Percentiles rank a stretch among this genome's conserved stretches.
These are phyloP conservation scores for Simmondsia chinensis DNA, from an alignment of 148 eudicot genomes.

Conservation along the genomic window DNA sequence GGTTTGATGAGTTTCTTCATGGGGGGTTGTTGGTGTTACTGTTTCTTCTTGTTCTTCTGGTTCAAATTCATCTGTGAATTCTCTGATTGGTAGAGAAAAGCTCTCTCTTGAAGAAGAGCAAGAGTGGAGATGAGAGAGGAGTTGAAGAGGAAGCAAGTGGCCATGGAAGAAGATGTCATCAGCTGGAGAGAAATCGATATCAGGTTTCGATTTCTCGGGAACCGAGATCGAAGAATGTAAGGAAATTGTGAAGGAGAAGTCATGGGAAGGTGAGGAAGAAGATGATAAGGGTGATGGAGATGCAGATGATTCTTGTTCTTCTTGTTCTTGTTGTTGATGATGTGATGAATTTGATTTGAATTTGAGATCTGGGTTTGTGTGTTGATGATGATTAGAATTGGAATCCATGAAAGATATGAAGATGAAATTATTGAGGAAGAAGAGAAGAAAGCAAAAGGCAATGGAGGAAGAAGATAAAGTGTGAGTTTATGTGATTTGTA, in stretches of 20 bases:
- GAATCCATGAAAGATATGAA: slow-evolving; percentile 1
- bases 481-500: slow-evolving; percentile 2
- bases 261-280: slow-evolving; percentile 35
- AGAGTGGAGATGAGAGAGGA: slow-evolving; percentile 41
- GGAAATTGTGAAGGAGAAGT: slow-evolving; percentile 42
- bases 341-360: no score
- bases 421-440: not conserved
- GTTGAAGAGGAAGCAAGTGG: slow-evolving; percentile 66
- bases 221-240: slow-evolving; percentile 4
- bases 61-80: no score
- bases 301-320: slow-evolving; percentile 1
- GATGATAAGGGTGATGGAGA: slow-evolving; percentile 21
- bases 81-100: slow-evolving; percentile 42
- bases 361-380: no score
- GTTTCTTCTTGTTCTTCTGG: not conserved
- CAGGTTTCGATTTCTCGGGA: not conserved
- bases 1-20: no score
- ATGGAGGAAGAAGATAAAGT: not conserved
- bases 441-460: slow-evolving; percentile 7
- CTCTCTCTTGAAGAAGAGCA: slow-evolving; percentile 41
- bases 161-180: slow-evolving; percentile 82
- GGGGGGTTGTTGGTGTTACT: not conserved
- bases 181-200: slow-evolving; percentile 58
- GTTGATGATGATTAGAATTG: no score
- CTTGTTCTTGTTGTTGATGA: not conserved